phyloP scores from a whole-genome alignment of 164 flowering plant genomes.

The Vitis cinerea region DNA sequence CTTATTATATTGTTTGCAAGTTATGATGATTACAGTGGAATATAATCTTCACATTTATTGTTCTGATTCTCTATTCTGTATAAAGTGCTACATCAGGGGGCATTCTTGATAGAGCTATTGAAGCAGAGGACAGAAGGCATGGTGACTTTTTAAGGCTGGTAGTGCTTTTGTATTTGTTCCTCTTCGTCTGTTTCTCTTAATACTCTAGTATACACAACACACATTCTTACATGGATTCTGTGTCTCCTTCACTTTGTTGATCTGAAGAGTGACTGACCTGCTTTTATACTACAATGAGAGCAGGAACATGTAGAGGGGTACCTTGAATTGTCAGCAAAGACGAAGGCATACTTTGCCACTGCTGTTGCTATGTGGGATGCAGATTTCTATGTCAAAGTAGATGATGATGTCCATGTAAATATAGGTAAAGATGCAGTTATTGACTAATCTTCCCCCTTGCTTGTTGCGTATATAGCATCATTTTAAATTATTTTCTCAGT shows the following conservation, averaged over 20 bases:
- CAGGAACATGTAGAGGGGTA: slow-evolving; percentile 96
- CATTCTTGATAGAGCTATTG: slow-evolving; percentile 89
- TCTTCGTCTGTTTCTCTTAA: neutral
- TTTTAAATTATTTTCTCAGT: no score
- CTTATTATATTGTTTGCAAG: no score
- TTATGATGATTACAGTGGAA: neutral
- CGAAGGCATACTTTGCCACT: slow-evolving; percentile 75
- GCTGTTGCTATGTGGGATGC: slow-evolving; percentile 94
- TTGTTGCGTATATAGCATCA: neutral
- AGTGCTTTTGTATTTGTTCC: slow-evolving; percentile 11
- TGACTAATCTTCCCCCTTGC: neutral
- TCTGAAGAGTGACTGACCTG: neutral
- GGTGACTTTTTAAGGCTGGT: slow-evolving; percentile 97
- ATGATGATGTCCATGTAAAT: slow-evolving; percentile 94
- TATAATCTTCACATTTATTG: neutral
- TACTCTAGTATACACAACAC: neutral
- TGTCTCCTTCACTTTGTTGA: neutral
- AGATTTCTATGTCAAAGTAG: slow-evolving; percentile 88
- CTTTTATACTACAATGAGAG: neutral
- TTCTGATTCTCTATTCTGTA: slow-evolving; percentile 8
- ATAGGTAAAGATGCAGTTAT: slow-evolving; percentile 50
- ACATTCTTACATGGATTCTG: neutral
- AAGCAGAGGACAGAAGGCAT: slow-evolving; percentile 89
- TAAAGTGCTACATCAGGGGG: slow-evolving; percentile 96
- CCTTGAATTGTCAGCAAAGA: slow-evolving; percentile 88